Percentiles rank a stretch among this genome's conserved stretches.
phyloP scores from a whole-genome alignment of 106 monocot species.

The Posidonia australis region DNA sequence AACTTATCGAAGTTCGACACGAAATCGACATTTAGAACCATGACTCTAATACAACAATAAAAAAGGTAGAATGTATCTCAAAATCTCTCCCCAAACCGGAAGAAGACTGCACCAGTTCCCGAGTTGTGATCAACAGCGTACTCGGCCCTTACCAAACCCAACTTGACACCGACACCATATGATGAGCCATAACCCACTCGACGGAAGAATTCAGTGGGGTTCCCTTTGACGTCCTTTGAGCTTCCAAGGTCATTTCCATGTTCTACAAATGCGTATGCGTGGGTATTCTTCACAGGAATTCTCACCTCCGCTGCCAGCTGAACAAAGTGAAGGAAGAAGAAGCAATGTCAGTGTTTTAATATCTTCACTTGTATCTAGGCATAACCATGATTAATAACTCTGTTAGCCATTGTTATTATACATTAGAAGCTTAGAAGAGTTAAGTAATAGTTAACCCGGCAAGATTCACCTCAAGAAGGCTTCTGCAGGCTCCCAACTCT shows the following conservation, averaged over 20 bases:
- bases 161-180: constrained; percentile 76
- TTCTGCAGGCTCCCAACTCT: constrained; percentile 81
- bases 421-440: no score
- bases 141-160: constrained; percentile 82
- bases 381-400: not conserved
- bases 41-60: not conserved
- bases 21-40: no score
- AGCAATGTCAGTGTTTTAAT: not conserved
- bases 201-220: constrained; percentile 88
- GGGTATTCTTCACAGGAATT: constrained; percentile 61
- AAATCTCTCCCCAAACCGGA: constrained; percentile 91
- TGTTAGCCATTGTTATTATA: not conserved
- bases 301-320: constrained; percentile 83
- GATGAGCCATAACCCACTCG: constrained; percentile 81
- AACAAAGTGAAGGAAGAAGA: not conserved
- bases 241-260: constrained; percentile 94
- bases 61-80: constrained; percentile 10
- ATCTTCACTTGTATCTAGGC: not conserved
- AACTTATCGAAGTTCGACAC: no score
- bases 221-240: constrained; percentile 91
- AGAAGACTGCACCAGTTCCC: constrained; percentile 84
- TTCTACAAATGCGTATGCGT: constrained; percentile 71
- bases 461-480: constrained; percentile 74
- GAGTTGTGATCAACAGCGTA: constrained; percentile 90
- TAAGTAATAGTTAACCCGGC: no score